Conservation (phyloP, 2,329 filamentous ascomycete species). For the Allantophomopsis lycopodina region DNA sequence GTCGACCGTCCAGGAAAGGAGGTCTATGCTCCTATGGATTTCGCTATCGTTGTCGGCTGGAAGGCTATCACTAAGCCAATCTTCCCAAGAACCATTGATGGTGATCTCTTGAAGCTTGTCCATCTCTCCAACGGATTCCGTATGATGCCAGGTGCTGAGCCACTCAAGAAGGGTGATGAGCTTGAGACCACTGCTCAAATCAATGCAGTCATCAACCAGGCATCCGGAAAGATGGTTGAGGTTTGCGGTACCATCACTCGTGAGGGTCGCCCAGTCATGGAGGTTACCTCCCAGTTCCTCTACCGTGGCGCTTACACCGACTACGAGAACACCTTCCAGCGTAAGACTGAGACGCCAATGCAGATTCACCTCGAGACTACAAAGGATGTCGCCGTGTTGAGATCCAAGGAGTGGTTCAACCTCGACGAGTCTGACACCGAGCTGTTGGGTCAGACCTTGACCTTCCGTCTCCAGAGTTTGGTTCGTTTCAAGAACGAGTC, state of each 20-base stretch:
- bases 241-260: conserved; percentile 94
- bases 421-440: conserved; percentile 75
- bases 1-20: conserved; percentile 91
- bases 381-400: conserved; percentile 86
- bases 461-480: conserved; percentile 88
- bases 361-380: conserved; percentile 76
- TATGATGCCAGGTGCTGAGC: conserved; percentile 92
- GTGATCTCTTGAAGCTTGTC: conserved; percentile 88
- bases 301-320: conserved; percentile 90
- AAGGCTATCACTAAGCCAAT: conserved; percentile 99
- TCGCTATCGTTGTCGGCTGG: conserved; percentile 95
- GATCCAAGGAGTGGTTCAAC: conserved; percentile 96
- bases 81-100: conserved; percentile 92
- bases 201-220: conserved; percentile 96
- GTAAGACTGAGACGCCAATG: conserved; percentile 91
- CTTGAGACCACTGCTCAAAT: conserved; percentile 89
- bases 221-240: conserved; percentile 98
- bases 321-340: conserved; percentile 97
- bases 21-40: conserved; percentile 96
- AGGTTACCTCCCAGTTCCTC: conserved; percentile 95
- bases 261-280: conserved; percentile 79
- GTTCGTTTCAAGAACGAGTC: conserved; percentile 91
- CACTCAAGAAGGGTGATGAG: conserved; percentile 88
- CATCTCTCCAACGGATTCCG: conserved; percentile 96
- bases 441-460: conserved; percentile 82